Percentiles rank a stretch among this genome's conserved stretches.
These are phyloP conservation scores for Flaveria floridana DNA, from an alignment of 140 eudicot genomes.

Conservation along the genomic window DNA sequence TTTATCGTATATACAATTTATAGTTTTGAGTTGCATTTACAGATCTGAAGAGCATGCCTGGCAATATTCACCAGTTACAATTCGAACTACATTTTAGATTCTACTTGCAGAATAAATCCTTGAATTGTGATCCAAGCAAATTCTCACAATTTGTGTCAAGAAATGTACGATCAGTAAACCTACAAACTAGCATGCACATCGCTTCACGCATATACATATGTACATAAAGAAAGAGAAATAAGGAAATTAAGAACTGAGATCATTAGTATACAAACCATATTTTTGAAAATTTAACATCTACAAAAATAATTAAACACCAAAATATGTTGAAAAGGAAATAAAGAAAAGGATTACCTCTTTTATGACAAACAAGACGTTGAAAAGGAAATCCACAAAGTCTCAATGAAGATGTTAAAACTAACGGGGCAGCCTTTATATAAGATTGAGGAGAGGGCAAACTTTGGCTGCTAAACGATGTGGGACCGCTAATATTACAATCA, in stretches of 20 bases:
- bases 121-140: neutral
- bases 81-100: slow-evolving; percentile 4
- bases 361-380: neutral
- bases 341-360: slow-evolving; percentile 29
- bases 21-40: neutral
- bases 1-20: neutral
- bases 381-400: neutral
- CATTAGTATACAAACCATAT: neutral
- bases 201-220: neutral
- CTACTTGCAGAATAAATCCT: slow-evolving; percentile 2
- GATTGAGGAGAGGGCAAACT: neutral
- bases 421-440: slow-evolving; percentile 9
- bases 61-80: neutral
- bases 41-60: neutral
- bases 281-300: neutral
- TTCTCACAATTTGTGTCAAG: neutral
- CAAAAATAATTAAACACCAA: neutral
- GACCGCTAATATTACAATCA: slow-evolving; percentile 16
- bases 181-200: neutral
- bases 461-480: slow-evolving; percentile 26
- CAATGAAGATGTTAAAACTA: slow-evolving; percentile 16
- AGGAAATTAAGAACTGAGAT: neutral
- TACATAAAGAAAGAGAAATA: neutral
- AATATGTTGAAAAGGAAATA: neutral
- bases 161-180: neutral